Evolutionary conservation across 2,329 filamentous ascomycete genomes (phyloP), one percentile per base, ranked within the genome.

Genomic region (Sordariomycetes sp.): DNA sequence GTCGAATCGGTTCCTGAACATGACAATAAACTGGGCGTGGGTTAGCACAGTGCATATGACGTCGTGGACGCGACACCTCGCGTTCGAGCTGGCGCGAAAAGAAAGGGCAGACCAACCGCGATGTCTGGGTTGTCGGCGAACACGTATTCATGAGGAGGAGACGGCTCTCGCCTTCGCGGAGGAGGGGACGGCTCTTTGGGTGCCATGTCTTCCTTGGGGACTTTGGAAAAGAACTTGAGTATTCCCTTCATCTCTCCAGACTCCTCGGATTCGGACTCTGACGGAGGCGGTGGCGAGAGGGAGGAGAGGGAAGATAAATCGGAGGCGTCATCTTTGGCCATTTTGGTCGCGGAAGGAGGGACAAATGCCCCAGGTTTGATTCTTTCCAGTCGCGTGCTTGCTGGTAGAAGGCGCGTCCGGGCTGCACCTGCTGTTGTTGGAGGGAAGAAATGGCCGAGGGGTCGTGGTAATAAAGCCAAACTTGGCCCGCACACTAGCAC

Each of bases 1-100:
- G 72, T 81, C 85, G 72, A 99, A 97, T 67, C 94, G 89, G 71
- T 88, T 87, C 70, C 92, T 85, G 73, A 97, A 99, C 89, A 96
- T 96, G 63, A 97, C 90, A 71, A 99, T 89, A 73, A 99, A 96
- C 90, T 96, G 65, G 58, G 59, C 61, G 61, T 60, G 63, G 59
- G 65, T 71, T 67, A 72, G 70, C 64, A 61, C 62, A 57, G 59
- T 39, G 42, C 59, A 60, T 59, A 60, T 65, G 62, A 64, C 64
- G 62, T 68, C 62, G 63, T 50, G 45, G 62, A 77, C 79, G 79
- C 77, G 76, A 77, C 68, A 65, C 67, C 65, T 75, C 78, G 77
- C 79, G 65, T 65, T 58, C 7, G 45, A 50, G 20, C 20, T 24
- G 20, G n/a, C 45, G 45, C 45, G 45, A 22, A 24, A 50, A 50